These are phyloP conservation scores for Phytophthora pseudosyringae DNA, from an alignment of 352 stramenopile species.

Conservation along the genomic window DNA sequence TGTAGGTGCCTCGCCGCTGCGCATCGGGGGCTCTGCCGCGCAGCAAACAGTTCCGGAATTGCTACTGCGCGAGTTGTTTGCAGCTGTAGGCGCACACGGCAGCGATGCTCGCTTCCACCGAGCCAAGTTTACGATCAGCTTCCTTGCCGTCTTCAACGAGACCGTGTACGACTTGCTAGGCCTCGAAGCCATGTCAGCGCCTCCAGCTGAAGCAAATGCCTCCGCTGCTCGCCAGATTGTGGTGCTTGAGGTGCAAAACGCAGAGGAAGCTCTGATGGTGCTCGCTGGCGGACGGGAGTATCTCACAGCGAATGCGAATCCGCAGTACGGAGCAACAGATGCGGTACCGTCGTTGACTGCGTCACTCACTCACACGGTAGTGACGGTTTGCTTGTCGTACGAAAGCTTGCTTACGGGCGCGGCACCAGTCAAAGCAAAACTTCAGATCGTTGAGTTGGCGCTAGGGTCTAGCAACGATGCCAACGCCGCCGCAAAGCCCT, in stretches of 20 bases:
- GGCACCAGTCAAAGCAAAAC: conserved; percentile 56
- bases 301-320: conserved; percentile 34
- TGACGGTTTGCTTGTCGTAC: conserved; percentile 69
- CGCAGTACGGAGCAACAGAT: conserved; percentile 27
- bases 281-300: conserved; percentile 57
- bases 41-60: conserved; percentile 47
- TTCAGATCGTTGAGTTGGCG: conserved; percentile 77
- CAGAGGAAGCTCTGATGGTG: conserved; percentile 68
- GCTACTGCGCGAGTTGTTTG: conserved; percentile 61
- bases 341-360: conserved; percentile 16
- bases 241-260: conserved; percentile 74
- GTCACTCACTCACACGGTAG: conserved; percentile 63
- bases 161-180: conserved; percentile 94
- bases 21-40: conserved; percentile 5
- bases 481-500: conserved; percentile 9
- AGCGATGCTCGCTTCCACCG: conserved; percentile 45
- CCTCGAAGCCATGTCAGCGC: conserved; percentile 31
- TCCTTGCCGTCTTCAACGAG: conserved; percentile 95
- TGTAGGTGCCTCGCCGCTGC: conserved; percentile 42
- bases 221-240: conserved; percentile 42
- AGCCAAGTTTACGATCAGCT: conserved; percentile 73
- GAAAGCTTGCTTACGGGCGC: conserved; percentile 53
- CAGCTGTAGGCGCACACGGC: conserved; percentile 37
- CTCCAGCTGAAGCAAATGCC: conserved; percentile 7
- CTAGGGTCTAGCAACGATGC: conserved; percentile 18